These are phyloP conservation scores for Phialophora verrucosa DNA, from an alignment of 2,329 filamentous ascomycete species.

Conservation along the genomic window DNA sequence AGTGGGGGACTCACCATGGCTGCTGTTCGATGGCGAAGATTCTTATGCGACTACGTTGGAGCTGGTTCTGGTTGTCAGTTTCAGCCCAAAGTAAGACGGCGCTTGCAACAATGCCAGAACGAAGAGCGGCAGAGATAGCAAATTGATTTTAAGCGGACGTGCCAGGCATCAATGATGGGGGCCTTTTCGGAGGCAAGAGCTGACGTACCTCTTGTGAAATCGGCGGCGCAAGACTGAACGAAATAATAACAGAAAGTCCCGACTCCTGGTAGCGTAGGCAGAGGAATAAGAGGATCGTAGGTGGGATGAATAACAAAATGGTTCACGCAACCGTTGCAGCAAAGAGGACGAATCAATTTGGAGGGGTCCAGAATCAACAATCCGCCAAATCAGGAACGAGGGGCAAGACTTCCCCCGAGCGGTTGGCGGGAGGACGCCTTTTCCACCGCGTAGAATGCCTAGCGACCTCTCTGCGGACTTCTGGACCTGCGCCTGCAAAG, in stretches of 20 bases:
- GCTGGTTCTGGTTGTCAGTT: conserved; percentile 25
- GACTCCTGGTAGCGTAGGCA: conserved; percentile 16
- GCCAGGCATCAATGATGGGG: conserved; percentile 10
- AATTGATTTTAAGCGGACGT: not conserved
- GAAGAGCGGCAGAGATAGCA: conserved; percentile 10
- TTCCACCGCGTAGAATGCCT: not conserved
- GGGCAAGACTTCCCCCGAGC: conserved; percentile 1
- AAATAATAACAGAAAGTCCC: conserved; percentile 9
- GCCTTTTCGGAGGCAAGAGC: not conserved
- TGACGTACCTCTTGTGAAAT: conserved; percentile 21
- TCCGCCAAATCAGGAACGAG: conserved; percentile 15
- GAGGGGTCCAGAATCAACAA: conserved; percentile 21
- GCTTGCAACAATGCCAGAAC: conserved; percentile 7
- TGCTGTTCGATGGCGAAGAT: conserved; percentile 13
- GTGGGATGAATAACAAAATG: conserved; percentile 21
- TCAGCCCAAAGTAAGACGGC: conserved; percentile 15
- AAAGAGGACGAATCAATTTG: conserved; percentile 7
- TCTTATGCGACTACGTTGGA: conserved; percentile 17
- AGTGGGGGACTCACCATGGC: conserved; percentile 34
- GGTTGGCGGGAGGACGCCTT: conserved; percentile 17
- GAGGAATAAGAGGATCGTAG: conserved; percentile 12
- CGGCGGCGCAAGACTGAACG: conserved; percentile 17
- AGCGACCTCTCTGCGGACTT: not conserved
- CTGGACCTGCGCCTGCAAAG: not conserved
- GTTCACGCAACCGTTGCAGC: conserved; percentile 11